phyloP scores from a whole-genome alignment of 805 yeast species.

The Kodamaea nitidulidarum region DNA sequence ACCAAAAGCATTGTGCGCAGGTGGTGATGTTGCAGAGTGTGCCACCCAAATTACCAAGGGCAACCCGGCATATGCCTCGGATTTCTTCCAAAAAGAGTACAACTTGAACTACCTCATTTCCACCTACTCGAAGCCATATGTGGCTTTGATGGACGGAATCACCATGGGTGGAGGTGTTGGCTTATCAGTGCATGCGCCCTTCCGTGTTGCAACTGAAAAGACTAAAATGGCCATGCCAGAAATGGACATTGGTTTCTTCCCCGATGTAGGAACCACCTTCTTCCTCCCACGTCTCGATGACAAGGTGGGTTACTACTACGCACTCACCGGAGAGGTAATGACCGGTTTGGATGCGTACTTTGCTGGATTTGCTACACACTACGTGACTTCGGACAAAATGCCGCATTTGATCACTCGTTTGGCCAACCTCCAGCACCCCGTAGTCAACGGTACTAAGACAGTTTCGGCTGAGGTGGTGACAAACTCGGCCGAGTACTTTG shows the following conservation, averaged over 20 bases:
- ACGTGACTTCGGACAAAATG: constrained; percentile 63
- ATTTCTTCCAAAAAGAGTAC: constrained; percentile 78
- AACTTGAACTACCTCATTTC: constrained; percentile 74
- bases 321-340: constrained; percentile 79
- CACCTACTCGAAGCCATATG: constrained; percentile 80
- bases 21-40: constrained; percentile 89
- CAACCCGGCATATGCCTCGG: constrained; percentile 46
- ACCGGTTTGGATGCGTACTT: constrained; percentile 76
- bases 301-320: constrained; percentile 78
- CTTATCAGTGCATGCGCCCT: constrained; percentile 82
- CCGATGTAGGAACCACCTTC: constrained; percentile 93
- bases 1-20: constrained; percentile 85
- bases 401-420: constrained; percentile 62
- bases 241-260: constrained; percentile 92
- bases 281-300: constrained; percentile 81
- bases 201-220: constrained; percentile 87
- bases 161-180: constrained; percentile 99
- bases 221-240: constrained; percentile 97
- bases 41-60: constrained; percentile 55
- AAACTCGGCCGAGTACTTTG: constrained; percentile 39
- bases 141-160: constrained; percentile 85
- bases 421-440: constrained; percentile 51
- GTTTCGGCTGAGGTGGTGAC: constrained; percentile 18
- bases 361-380: constrained; percentile 89
- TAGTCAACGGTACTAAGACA: constrained; percentile 27